Conservation (phyloP, 1,284 basidiomycete species). For the Apiotrichum porosum region DNA sequence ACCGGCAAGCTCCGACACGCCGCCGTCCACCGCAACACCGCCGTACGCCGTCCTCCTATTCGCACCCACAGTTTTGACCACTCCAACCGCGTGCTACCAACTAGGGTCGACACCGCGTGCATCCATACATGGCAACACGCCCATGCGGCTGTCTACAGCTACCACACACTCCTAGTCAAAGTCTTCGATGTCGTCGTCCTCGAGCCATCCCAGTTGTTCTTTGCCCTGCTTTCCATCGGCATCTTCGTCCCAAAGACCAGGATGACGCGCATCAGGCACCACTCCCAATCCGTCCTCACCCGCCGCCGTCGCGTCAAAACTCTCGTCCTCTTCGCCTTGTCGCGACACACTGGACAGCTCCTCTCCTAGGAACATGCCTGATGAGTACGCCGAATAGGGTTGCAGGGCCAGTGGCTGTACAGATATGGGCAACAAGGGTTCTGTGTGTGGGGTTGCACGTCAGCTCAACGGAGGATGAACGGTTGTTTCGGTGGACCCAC, state of each 20-base stretch:
- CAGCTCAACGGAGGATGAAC: no score
- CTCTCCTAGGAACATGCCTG: background rate
- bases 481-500: slow-evolving; percentile 4
- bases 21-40: no score
- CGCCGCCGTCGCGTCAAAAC: slow-evolving; percentile 1
- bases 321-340: slow-evolving; percentile 1
- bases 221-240: background rate
- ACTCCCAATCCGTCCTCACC: slow-evolving; percentile 18
- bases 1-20: background rate
- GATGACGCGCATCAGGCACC: slow-evolving; percentile 9
- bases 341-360: slow-evolving; percentile 4
- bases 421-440: slow-evolving; percentile 28
- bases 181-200: slow-evolving; percentile 19
- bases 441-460: slow-evolving; percentile 11
- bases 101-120: background rate
- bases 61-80: no score
- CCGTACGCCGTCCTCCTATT: no score
- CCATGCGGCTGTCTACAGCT: no score
- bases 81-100: no score
- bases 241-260: slow-evolving; percentile 6
- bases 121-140: background rate
- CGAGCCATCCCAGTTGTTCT: slow-evolving; percentile 8
- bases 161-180: no score
- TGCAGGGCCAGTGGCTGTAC: slow-evolving; percentile 29
- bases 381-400: no score